phyloP scores from a whole-genome alignment of 495 filamentous ascomycete genomes.

The Lasiosphaeris hirsuta region DNA sequence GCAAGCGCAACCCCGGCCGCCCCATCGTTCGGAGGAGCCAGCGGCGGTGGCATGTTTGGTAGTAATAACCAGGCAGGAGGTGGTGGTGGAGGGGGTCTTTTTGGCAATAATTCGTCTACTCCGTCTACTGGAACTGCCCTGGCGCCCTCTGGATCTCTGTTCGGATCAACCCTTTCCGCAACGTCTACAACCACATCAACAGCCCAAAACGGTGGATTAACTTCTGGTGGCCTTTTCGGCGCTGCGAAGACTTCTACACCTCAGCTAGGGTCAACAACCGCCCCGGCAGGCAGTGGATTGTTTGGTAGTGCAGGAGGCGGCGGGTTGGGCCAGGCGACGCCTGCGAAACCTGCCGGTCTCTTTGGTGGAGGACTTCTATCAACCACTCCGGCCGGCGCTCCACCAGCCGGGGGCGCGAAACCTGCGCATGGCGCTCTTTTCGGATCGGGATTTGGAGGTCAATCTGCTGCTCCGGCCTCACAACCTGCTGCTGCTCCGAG shows the following conservation, averaged over 20 bases:
- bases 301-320: constrained; percentile 14
- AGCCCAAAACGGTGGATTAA: background rate
- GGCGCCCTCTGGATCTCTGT: background rate
- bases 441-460: too few relatives aligned
- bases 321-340: too few relatives aligned
- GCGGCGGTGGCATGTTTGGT: constrained; percentile 30
- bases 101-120: background rate
- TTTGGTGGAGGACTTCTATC: too few relatives aligned
- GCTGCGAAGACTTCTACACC: constrained; percentile 3
- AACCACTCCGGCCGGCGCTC: too few relatives aligned
- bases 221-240: constrained; percentile 6
- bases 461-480: too few relatives aligned
- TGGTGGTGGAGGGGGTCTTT: background rate
- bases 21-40: background rate
- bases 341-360: too few relatives aligned
- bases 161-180: background rate
- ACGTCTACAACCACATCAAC: background rate
- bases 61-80: constrained; percentile 20
- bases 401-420: too few relatives aligned
- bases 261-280: constrained; percentile 12
- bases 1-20: constrained; percentile 15
- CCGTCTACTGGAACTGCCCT: background rate
- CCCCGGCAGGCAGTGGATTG: constrained; percentile 15
- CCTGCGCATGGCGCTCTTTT: too few relatives aligned
- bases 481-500: too few relatives aligned